Evolutionary conservation across 306 rosid species (phyloP), one percentile per base, ranked within the genome.

Genomic region (Mimosa pudica): DNA sequence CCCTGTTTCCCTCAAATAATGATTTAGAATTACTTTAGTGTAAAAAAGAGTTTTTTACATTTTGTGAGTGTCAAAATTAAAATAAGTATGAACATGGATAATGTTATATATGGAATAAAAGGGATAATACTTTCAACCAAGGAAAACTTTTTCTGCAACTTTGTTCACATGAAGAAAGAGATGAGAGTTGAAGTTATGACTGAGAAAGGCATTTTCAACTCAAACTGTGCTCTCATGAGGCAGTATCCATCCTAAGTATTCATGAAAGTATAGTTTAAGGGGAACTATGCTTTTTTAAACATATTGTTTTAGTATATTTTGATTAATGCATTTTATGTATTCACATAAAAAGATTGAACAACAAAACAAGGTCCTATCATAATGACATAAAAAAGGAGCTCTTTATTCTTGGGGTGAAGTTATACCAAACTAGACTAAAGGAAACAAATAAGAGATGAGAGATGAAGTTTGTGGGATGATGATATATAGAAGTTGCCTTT

Each of bases 381-480:
- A 2, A 7, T 54, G 17, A 5, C 2, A 52, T 5, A 57, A 55
- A 16, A 55, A 55, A 55, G 10, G 17, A 57, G 18, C 3, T 57
- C 4, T 57, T 18, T 54, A 17, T 55, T 17, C 5, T 51, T 51
- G 18, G 5, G 16, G 33, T 57, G 30, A 57, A 57, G 30, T 57
- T 18, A 57, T 18, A 18, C 63, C 33, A 57, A 18, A 55, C 4
- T 10, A 8, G 12, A 10, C 63, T 57, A 57, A n/a, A 38, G 14
- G 42, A 7, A 71, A 16, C 4, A 10, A 60, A 54, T 77, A 49
- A 81, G 54, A 18, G 54, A 75, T 32, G 63, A 74, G 72, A 66
- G 64, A 73, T 73, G 77, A 77, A 55, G 18, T 55, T 79, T 83
- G 81, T 85, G 12, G n/a, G 71, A 38, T 54, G 72, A 17, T 55